A percentile compares a stretch with the other conserved stretches of the same genome.
Conservation (phyloP, 768 basidiomycete genomes). For the Trametopsis cervina region DNA sequence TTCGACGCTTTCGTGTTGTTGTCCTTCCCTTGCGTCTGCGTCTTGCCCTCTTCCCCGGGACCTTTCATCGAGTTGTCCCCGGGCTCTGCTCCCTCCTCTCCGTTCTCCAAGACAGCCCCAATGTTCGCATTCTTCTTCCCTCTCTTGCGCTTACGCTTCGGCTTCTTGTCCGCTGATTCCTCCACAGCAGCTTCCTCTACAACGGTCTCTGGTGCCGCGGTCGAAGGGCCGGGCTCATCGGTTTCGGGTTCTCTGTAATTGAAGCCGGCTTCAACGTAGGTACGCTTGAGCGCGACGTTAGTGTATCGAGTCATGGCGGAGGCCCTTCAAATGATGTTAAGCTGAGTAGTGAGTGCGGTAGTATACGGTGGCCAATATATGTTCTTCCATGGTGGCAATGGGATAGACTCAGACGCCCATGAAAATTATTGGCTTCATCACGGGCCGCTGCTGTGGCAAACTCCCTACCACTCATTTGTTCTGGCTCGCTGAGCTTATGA, state of each 20-base stretch:
- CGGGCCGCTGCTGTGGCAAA: too few species aligned
- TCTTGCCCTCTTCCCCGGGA: slow-evolving; percentile 13
- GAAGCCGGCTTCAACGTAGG: slow-evolving; percentile 61
- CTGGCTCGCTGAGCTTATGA: too few species aligned
- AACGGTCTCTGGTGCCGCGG: background rate
- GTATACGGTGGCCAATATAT: too few species aligned
- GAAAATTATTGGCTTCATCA: too few species aligned
- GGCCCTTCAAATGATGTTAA: too few species aligned
- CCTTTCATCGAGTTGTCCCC: slow-evolving; percentile 16
- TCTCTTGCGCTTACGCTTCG: slow-evolving; percentile 57
- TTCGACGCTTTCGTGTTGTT: slow-evolving; percentile 21
- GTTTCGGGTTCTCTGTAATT: slow-evolving; percentile 16
- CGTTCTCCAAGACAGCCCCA: slow-evolving; percentile 1
- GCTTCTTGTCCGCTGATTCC: slow-evolving; percentile 20
- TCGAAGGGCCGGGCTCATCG: slow-evolving; percentile 1
- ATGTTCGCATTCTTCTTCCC: slow-evolving; percentile 30
- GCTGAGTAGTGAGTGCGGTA: too few species aligned
- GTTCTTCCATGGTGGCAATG: too few species aligned
- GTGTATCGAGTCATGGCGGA: slow-evolving; percentile 69
- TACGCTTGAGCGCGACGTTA: slow-evolving; percentile 67
- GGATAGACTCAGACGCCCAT: too few species aligned
- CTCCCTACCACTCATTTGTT: too few species aligned
- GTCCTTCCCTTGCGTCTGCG: slow-evolving; percentile 16
- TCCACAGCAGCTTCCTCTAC: slow-evolving; percentile 6
- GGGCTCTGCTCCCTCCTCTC: slow-evolving; percentile 8